phyloP scores from a whole-genome alignment of 73 alveolate species.

The Blepharisma stoltei region DNA sequence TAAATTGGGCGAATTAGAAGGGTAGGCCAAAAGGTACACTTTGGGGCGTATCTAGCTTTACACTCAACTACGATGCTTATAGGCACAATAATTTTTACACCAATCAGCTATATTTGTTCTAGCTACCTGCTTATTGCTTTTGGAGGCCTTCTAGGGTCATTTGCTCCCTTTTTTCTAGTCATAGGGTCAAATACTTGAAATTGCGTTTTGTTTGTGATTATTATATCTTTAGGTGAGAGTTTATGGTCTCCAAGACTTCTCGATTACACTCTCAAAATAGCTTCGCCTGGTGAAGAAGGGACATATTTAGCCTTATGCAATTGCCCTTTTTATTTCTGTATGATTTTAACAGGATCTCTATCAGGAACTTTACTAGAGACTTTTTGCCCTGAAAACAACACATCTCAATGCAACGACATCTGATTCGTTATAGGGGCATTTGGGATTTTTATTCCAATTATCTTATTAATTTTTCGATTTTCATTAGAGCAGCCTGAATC shows the following conservation, averaged over 20 bases:
- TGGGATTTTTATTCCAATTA: constrained; percentile 2
- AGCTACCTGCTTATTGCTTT: neutral
- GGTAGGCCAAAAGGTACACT: constrained; percentile 2
- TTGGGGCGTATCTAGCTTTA: constrained; percentile 12
- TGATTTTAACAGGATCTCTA: neutral
- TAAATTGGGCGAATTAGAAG: too few relatives aligned
- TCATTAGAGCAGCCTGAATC: neutral
- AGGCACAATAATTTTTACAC: neutral
- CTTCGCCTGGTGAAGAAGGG: constrained; percentile 28
- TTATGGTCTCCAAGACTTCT: constrained; percentile 17
- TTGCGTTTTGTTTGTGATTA: neutral
- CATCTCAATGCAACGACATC: neutral
- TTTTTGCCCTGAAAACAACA: constrained; percentile 11
- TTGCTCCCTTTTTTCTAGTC: neutral
- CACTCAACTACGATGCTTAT: neutral
- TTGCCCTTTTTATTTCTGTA: neutral
- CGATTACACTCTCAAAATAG: neutral
- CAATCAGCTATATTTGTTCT: neutral
- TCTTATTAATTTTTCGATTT: neutral
- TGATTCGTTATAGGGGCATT: neutral
- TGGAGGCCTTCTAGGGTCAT: neutral
- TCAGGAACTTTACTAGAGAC: neutral
- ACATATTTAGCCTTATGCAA: constrained; percentile 4
- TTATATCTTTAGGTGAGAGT: constrained; percentile 30
- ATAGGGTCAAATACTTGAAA: neutral